Conservation (phyloP, 345 rosid genomes). For the Cardamine occulta region DNA sequence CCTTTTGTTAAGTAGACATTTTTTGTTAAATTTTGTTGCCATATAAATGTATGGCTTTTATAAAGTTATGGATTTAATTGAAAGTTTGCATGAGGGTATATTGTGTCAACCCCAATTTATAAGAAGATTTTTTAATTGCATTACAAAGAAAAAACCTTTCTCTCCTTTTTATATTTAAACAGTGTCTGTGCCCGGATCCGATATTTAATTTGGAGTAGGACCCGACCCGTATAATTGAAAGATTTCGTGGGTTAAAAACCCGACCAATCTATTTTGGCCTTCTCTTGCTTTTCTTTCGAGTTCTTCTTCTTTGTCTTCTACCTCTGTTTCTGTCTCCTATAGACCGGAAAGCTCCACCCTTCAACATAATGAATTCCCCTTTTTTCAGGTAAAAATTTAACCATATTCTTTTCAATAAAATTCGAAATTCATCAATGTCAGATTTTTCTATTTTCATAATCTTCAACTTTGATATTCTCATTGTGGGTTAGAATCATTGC, state of each 20-base stretch:
- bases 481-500: background rate
- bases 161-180: too few relatives aligned
- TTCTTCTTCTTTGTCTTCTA: too few relatives aligned
- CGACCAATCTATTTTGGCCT: background rate
- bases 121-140: too few relatives aligned
- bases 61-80: too few relatives aligned
- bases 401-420: background rate
- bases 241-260: background rate
- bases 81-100: too few relatives aligned
- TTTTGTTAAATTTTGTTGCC: too few relatives aligned
- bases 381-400: background rate
- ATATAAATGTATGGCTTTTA: too few relatives aligned
- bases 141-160: too few relatives aligned
- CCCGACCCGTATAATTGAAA: background rate
- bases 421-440: background rate
- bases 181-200: background rate
- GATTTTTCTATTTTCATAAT: background rate
- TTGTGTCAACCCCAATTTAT: too few relatives aligned
- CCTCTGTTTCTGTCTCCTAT: background rate
- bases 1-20: too few relatives aligned
- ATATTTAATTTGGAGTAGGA: background rate
- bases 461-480: background rate
- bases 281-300: too few relatives aligned
- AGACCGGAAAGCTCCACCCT: background rate
- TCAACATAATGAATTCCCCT: background rate